A percentile compares a stretch with the other conserved stretches of the same genome.
Conservation (phyloP, 176 grass and related monocot genomes). For the Neostapfia colusana region DNA sequence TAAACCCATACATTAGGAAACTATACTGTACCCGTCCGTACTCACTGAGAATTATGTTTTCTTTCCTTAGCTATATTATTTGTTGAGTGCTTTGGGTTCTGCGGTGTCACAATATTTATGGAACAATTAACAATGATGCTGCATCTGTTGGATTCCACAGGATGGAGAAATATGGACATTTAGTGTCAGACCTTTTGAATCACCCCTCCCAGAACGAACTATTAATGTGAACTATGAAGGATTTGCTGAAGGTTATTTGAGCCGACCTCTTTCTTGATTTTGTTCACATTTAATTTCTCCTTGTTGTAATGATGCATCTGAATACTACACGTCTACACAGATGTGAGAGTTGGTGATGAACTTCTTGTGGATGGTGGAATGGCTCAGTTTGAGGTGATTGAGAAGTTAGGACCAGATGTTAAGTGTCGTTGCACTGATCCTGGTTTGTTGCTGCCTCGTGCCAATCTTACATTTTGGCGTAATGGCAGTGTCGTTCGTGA, state of each 20-base stretch:
- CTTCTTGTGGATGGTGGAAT: constrained; percentile 97
- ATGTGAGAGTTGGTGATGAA: constrained; percentile 91
- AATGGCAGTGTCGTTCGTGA: constrained; percentile 81
- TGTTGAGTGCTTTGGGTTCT: neutral
- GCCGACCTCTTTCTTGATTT: constrained; percentile 21
- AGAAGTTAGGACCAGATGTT: constrained; percentile 90
- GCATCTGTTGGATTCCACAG: constrained; percentile 49
- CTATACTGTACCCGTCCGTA: neutral
- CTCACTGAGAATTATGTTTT: neutral
- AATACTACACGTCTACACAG: constrained; percentile 53
- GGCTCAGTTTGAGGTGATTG: constrained; percentile 93
- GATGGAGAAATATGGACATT: constrained; percentile 99
- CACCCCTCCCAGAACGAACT: constrained; percentile 78
- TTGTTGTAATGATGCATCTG: neutral
- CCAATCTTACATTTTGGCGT: constrained; percentile 95
- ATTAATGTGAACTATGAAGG: constrained; percentile 93
- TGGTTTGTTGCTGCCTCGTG: constrained; percentile 84
- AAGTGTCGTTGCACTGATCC: constrained; percentile 93
- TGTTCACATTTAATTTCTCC: constrained; percentile 1
- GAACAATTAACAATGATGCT: constrained; percentile 1
- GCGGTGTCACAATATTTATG: neutral
- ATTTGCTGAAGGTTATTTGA: constrained; percentile 85
- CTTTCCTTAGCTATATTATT: constrained; percentile 11
- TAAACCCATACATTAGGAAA: no score
- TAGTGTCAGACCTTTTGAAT: constrained; percentile 88